Evolutionary conservation across 2,329 filamentous ascomycete species (phyloP).

Genomic region (Rhytidhysteron rufulum): DNA sequence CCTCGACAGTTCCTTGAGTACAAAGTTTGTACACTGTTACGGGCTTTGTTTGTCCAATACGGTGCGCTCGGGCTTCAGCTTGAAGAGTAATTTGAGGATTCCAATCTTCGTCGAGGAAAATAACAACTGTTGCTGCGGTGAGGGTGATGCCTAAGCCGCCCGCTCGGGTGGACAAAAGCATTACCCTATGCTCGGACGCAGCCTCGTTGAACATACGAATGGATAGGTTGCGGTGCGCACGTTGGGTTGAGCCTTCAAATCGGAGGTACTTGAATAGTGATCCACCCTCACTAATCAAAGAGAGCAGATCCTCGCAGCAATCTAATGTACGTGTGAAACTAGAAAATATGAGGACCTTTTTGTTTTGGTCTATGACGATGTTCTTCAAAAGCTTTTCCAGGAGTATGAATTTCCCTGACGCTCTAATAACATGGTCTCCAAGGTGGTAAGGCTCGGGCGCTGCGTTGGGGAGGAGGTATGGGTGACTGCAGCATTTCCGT

Average conservation of each 20-base stretch:
- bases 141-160: conserved; percentile 56
- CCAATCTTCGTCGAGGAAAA: conserved; percentile 56
- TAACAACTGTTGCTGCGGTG: conserved; percentile 51
- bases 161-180: conserved; percentile 54
- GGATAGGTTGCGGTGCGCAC: conserved; percentile 49
- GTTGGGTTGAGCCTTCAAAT: conserved; percentile 48
- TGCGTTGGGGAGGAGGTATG: conserved; percentile 48
- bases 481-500: conserved; percentile 54
- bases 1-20: conserved; percentile 55
- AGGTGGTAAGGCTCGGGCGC: conserved; percentile 44
- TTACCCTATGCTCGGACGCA: conserved; percentile 47
- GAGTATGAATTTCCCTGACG: conserved; percentile 55
- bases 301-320: conserved; percentile 50
- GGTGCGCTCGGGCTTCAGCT: conserved; percentile 52
- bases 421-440: conserved; percentile 46
- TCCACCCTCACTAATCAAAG: conserved; percentile 39
- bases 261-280: conserved; percentile 44
- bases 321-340: conserved; percentile 51
- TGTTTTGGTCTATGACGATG: conserved; percentile 46
- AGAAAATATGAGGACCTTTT: conserved; percentile 57
- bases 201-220: conserved; percentile 52
- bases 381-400: conserved; percentile 50
- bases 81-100: conserved; percentile 53
- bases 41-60: conserved; percentile 52
- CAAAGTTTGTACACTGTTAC: conserved; percentile 56